Conservation (phyloP, 2,329 filamentous ascomycete species). For the Emergomyces pasteurianus region DNA sequence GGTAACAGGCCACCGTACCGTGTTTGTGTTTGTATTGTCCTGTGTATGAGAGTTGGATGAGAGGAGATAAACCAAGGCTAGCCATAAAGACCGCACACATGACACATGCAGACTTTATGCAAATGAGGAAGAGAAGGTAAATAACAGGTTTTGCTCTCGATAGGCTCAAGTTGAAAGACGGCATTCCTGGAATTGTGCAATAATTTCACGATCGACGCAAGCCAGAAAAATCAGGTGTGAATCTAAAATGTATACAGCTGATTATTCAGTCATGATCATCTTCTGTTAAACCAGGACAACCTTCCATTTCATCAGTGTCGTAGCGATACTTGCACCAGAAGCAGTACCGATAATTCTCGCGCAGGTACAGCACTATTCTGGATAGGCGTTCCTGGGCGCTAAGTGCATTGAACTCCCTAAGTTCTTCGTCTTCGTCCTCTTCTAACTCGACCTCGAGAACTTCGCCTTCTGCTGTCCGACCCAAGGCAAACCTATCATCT, state of each 20-base stretch:
- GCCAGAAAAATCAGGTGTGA: not conserved
- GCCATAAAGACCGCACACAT: not conserved
- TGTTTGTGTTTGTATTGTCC: not conserved
- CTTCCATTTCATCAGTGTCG: slow-evolving; percentile 59
- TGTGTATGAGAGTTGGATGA: not conserved
- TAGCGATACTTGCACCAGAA: slow-evolving; percentile 94
- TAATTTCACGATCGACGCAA: not conserved
- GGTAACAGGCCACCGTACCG: not conserved
- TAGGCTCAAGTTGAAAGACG: not conserved
- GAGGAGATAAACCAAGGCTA: not conserved
- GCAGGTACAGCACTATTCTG: slow-evolving; percentile 55
- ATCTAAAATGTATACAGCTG: not conserved
- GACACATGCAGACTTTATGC: not conserved
- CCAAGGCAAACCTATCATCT: slow-evolving; percentile 59
- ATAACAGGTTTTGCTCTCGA: not conserved
- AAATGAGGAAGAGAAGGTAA: not conserved
- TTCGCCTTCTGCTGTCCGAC: slow-evolving; percentile 36
- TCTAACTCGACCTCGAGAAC: slow-evolving; percentile 45
- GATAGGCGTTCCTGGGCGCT: slow-evolving; percentile 54
- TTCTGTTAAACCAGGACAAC: slow-evolving; percentile 77
- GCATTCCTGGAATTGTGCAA: not conserved
- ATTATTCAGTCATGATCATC: slow-evolving; percentile 58
- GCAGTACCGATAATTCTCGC: slow-evolving; percentile 67
- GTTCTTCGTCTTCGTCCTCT: slow-evolving; percentile 66
- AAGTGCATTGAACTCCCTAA: slow-evolving; percentile 66